Evolutionary conservation across 2,329 filamentous ascomycete species (phyloP), one percentile per base, ranked within the genome.

Genomic region (Xylariaceae sp.): DNA sequence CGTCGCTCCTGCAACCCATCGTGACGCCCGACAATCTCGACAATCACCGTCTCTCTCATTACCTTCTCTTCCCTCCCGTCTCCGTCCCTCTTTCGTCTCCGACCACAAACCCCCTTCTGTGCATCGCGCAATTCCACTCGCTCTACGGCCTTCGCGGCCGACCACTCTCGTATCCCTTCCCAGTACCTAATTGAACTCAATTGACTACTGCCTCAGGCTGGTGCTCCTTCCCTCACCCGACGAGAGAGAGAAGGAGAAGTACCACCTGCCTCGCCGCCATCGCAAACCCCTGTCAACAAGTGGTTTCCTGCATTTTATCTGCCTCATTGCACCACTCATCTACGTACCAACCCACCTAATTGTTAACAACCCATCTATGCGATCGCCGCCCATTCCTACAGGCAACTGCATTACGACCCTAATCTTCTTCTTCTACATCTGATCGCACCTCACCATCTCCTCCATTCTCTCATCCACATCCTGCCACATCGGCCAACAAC

Each of bases 71-170:
- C 44, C 41, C 45, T 19, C 5, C 31, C 33, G 22, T 11, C 31
- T 45, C 36, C 36, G 42, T 49, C 43, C 40, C 44, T 17, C 13
- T 51, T 41, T 56, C 55, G 49, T 54, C 45, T 51, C 59, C 42
- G 48, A 39, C n/a, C 34, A 42, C 50, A 42, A 47, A 48, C 31
- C 3, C 45, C 49, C 52, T 54, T 58, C 55, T 53, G 63, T 60
- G 63, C 63, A 47, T 56, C 55, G 58, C 63, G 64, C 64, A 61
- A 58, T 64, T 62, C 60, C 65, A 53, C 51, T 66, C 58, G 53
- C 51, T 50, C 39, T 42, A 49, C 42, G 50, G 56, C 47, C 47
- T 36, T 42, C 12, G 36, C 33, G 51, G 56, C 31, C 48, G 46
- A 43, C 12, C 14, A 50, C 45, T 42, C 38, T 19, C 49, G 51